These are phyloP conservation scores for Porodaedalea pini DNA, from an alignment of 1,284 basidiomycete species.

Conservation along the genomic window DNA sequence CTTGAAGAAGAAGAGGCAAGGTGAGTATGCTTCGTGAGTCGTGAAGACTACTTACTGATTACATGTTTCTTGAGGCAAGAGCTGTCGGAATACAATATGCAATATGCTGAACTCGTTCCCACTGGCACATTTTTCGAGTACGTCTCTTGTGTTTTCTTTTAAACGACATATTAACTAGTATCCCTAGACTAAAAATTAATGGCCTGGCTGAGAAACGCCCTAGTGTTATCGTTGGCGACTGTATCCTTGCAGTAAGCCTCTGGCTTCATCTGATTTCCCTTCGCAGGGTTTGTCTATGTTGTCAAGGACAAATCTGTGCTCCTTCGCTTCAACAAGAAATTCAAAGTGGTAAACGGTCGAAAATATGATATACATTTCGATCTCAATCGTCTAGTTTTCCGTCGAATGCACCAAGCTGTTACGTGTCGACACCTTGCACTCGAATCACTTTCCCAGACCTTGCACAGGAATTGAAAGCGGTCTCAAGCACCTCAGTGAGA, in stretches of 20 bases:
- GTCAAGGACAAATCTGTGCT: slow-evolving; percentile 38
- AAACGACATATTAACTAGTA: slow-evolving; percentile 4
- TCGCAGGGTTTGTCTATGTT: slow-evolving; percentile 46
- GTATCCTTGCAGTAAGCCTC: slow-evolving; percentile 38
- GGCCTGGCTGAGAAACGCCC: slow-evolving; percentile 49
- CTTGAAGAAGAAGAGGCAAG: slow-evolving; percentile 46
- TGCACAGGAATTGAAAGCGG: slow-evolving; percentile 32
- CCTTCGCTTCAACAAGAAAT: slow-evolving; percentile 42
- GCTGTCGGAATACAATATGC: slow-evolving; percentile 41
- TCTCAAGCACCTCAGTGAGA: slow-evolving; percentile 36
- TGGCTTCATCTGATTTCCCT: slow-evolving; percentile 34
- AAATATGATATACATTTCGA: slow-evolving; percentile 49
- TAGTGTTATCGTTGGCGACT: slow-evolving; percentile 49
- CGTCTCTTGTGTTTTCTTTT: not conserved
- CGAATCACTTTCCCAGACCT: slow-evolving; percentile 48
- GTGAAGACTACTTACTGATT: not conserved
- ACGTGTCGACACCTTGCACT: slow-evolving; percentile 34
- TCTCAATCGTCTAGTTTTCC: slow-evolving; percentile 45
- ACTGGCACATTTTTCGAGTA: slow-evolving; percentile 28
- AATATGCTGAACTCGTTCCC: slow-evolving; percentile 34
- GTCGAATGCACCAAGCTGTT: slow-evolving; percentile 57
- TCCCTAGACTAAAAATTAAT: slow-evolving; percentile 40
- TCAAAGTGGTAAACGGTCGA: slow-evolving; percentile 39
- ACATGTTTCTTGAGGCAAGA: slow-evolving; percentile 34
- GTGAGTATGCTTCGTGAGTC: slow-evolving; percentile 28